Percentiles rank a stretch among this genome's conserved stretches.
Evolutionary conservation across 75 land plant species (phyloP).

Genomic region (Gnetum montanum): DNA sequence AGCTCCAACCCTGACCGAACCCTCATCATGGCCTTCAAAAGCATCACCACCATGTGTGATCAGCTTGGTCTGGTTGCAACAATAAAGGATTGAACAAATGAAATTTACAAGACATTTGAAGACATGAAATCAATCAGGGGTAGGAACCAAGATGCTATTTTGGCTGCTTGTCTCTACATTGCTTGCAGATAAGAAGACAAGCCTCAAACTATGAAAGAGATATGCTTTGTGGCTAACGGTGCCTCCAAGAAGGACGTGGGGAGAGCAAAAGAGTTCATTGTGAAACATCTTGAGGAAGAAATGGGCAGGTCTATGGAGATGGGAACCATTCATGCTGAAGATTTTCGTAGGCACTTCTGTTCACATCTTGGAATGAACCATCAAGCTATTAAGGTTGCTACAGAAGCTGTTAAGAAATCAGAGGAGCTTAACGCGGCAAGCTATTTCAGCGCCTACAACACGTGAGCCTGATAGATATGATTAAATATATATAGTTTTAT

Average conservation of each 20-base stretch:
- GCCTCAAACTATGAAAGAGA: conserved; percentile 91
- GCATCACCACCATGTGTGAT: conserved; percentile 36
- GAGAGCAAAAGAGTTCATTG: conserved; percentile 87
- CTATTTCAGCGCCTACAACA: too few relatives aligned
- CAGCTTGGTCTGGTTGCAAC: conserved; percentile 6
- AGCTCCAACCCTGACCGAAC: conserved; percentile 33
- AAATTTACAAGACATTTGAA: conserved; percentile 93
- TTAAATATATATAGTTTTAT: too few relatives aligned
- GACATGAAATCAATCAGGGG: conserved; percentile 86
- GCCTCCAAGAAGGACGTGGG: conserved; percentile 98
- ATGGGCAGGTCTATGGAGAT: conserved; percentile 90
- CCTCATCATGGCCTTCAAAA: conserved; percentile 28
- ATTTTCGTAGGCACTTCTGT: conserved; percentile 88
- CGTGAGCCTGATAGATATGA: too few relatives aligned
- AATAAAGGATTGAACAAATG: conserved; percentile 34
- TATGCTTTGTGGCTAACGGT: conserved; percentile 92
- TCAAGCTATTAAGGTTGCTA: conserved; percentile 75
- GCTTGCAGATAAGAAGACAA: conserved; percentile 95
- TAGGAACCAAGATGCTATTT: conserved; percentile 92
- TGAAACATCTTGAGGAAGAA: conserved; percentile 83
- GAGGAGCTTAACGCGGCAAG: conserved; percentile 84
- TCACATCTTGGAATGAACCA: conserved; percentile 84
- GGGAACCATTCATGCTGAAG: conserved; percentile 93
- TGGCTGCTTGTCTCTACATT: conserved; percentile 95
- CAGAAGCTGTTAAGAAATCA: conserved; percentile 75